These are phyloP conservation scores for Phytophthora uliginosa DNA, from an alignment of 352 stramenopile genomes.

Conservation along the genomic window DNA sequence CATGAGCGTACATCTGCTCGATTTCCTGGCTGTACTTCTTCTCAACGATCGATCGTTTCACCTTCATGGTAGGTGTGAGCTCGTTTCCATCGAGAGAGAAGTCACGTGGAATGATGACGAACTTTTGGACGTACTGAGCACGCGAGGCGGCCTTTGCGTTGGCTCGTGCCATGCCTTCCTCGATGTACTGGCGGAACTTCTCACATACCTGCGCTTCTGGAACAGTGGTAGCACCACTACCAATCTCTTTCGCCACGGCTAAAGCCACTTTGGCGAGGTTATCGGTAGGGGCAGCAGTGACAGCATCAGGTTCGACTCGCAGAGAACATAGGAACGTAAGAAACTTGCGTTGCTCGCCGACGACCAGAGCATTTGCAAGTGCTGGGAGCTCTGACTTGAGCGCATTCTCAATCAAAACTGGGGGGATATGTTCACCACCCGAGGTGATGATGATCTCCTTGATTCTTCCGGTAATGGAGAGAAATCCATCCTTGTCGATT, in stretches of 20 bases:
- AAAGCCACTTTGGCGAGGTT: slow-evolving; percentile 82
- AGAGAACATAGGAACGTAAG: slow-evolving; percentile 91
- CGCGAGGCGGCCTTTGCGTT: slow-evolving; percentile 64
- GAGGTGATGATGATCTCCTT: slow-evolving; percentile 97
- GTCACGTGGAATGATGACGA: slow-evolving; percentile 75
- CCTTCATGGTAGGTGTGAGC: slow-evolving; percentile 95
- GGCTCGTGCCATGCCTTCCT: slow-evolving; percentile 69
- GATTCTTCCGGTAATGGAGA: slow-evolving; percentile 94
- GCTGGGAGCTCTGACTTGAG: slow-evolving; percentile 86
- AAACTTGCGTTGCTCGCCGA: slow-evolving; percentile 94
- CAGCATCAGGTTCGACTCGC: slow-evolving; percentile 66
- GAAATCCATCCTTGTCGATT: slow-evolving; percentile 90
- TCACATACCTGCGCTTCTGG: slow-evolving; percentile 73
- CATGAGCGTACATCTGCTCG: slow-evolving; percentile 81
- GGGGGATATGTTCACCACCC: slow-evolving; percentile 94
- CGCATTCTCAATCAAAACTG: slow-evolving; percentile 89
- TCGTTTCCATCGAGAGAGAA: slow-evolving; percentile 92
- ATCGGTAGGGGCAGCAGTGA: slow-evolving; percentile 64
- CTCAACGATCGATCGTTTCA: slow-evolving; percentile 91
- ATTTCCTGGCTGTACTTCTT: slow-evolving; percentile 92
- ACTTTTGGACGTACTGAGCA: slow-evolving; percentile 83
- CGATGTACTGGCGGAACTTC: slow-evolving; percentile 84
- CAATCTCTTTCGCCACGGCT: slow-evolving; percentile 67
- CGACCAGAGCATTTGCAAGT: slow-evolving; percentile 91
- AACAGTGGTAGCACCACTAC: slow-evolving; percentile 77